These are phyloP conservation scores for Bidens hawaiensis DNA, from an alignment of 140 eudicot species.

Conservation along the genomic window DNA sequence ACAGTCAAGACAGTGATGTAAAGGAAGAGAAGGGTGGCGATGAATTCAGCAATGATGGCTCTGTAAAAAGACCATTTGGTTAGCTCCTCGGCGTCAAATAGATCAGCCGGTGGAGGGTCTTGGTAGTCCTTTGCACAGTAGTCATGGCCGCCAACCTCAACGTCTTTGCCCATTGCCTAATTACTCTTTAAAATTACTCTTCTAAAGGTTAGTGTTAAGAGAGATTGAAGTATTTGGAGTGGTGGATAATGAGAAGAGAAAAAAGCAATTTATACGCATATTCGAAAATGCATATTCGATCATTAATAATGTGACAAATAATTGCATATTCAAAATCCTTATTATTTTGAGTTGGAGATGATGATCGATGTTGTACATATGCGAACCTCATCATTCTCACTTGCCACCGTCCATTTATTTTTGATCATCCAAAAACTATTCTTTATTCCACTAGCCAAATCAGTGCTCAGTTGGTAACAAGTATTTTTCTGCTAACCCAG, in stretches of 20 bases:
- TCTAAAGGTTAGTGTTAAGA: background rate
- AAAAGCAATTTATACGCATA: background rate
- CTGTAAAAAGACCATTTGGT: conserved; percentile 61
- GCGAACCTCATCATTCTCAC: background rate
- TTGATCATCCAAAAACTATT: background rate
- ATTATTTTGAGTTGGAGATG: background rate
- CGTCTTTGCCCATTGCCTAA: conserved; percentile 42
- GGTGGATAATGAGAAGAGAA: conserved; percentile 1
- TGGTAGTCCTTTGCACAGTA: conserved; percentile 49
- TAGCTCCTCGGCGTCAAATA: conserved; percentile 49
- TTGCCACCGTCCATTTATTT: conserved; percentile 19
- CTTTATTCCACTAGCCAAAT: conserved; percentile 16
- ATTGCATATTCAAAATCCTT: no score
- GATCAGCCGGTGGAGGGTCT: conserved; percentile 55
- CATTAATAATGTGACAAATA: no score
- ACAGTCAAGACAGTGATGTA: conserved; percentile 69
- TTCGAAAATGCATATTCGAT: no score
- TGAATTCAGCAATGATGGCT: conserved; percentile 60
- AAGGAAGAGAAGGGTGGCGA: conserved; percentile 59
- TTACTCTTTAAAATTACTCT: no score
- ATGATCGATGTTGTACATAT: no score
- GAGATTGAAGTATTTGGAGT: background rate
- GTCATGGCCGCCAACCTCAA: conserved; percentile 32
- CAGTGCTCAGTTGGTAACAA: conserved; percentile 5
- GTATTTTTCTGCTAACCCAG: conserved; percentile 20